A percentile compares a stretch with the other conserved stretches of the same genome.
Conservation (phyloP, 1,284 basidiomycete genomes). For the Fereydounia khargensis region DNA sequence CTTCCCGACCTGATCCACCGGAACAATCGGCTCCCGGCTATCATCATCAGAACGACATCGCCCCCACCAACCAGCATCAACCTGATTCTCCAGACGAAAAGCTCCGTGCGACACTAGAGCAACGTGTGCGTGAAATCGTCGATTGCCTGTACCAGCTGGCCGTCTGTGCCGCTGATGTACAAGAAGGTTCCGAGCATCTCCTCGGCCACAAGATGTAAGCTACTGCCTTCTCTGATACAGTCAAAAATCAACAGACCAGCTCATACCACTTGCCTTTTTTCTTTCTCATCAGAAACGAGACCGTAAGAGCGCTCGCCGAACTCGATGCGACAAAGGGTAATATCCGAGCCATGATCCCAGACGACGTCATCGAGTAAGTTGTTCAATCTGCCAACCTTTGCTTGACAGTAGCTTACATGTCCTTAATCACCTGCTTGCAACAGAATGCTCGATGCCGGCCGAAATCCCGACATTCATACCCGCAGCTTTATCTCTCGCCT, state of each 20-base stretch:
- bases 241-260: not conserved
- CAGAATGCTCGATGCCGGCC: conserved; percentile 47
- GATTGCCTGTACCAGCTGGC: conserved; percentile 52
- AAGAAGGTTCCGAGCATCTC: conserved; percentile 34
- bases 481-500: conserved; percentile 47
- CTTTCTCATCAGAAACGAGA: conserved; percentile 28
- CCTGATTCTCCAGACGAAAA: conserved; percentile 8
- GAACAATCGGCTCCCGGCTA: no score
- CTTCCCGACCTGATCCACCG: not conserved
- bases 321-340: conserved; percentile 38
- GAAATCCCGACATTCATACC: conserved; percentile 54
- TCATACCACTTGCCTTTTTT: not conserved
- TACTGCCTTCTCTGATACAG: no score
- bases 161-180: conserved; percentile 47
- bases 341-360: conserved; percentile 36
- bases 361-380: conserved; percentile 46
- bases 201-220: conserved; percentile 43
- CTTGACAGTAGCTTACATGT: not conserved
- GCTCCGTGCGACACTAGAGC: conserved; percentile 39
- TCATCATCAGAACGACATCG: not conserved
- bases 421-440: not conserved
- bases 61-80: not conserved
- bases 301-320: conserved; percentile 37
- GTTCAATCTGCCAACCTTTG: not conserved
- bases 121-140: conserved; percentile 36